Base-by-base conservation (phyloP, 768 basidiomycete genomes). In the Russula earlei region DNA sequence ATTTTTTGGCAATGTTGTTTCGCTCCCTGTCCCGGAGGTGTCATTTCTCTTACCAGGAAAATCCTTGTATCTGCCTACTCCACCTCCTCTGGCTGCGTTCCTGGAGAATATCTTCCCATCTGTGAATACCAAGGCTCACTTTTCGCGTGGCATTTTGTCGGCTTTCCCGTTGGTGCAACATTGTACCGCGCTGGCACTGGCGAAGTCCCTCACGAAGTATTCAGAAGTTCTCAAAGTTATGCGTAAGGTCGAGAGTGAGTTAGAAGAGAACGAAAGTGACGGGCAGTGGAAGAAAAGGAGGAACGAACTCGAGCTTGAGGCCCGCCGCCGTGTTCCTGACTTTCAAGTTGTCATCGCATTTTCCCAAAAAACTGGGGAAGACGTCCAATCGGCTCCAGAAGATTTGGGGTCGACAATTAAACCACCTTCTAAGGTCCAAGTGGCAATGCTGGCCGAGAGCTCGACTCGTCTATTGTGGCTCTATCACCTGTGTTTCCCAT, bases 331-430 rank as follows among this genome's bases (percentile, higher is more conserved):
- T 5, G 77, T 94, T 1, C 94, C 95, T 0, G 93, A 94, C 48
- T 85, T 94, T 56, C 82, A 85, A 62, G 89, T 94, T 49, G 71
- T 96, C 52, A 77, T 96, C 10, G 88, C 83, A 0, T 87, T 93
- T 65, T 84, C 85, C 6, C 86, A 91, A 61, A 49, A 31, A n/a
- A 31, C 37, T 25, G 45, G 31, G 14, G 51, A 55, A 8, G 49
- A 12, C 3, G 20, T 37, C 42, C 36, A 37, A 12, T 12, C 38
- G 3, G 34, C 34, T 43, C 17, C 49, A 19, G 20, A 25, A 4
- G 53, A 53, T 37, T n/a, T n/a, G 38, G 17, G 14, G 36, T 38
- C 12, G 6, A 25, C 31, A 7, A 25, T 40, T 12, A 43, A n/a
- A 4, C 38, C 50, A 5, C 54, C 51, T 2, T 71, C 71, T 38